Conservation (phyloP, 176 grass and related monocot species). For the Aegilops longissima region DNA sequence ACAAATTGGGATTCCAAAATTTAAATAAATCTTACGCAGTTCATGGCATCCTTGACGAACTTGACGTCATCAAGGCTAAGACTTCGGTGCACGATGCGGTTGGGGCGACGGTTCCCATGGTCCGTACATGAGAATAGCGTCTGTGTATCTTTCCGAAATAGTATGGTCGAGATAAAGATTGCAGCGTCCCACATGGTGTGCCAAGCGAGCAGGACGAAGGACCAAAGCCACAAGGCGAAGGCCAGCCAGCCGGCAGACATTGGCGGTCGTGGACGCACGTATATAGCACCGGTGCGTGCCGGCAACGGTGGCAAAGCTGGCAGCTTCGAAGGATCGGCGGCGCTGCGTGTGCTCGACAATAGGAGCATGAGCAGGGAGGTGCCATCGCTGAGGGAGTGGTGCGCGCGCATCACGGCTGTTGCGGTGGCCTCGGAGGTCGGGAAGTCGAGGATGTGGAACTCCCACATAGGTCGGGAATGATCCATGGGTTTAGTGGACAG, state of each 20-base stretch:
- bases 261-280: conserved; percentile 23
- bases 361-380: too few species aligned
- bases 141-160: conserved; percentile 53
- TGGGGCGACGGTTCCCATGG: not conserved
- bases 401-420: too few species aligned
- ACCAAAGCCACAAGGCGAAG: conserved; percentile 34
- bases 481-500: conserved; percentile 59
- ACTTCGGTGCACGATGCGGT: conserved; percentile 57
- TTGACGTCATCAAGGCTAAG: conserved; percentile 72
- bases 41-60: conserved; percentile 58
- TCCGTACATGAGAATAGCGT: conserved; percentile 53
- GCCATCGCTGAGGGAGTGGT: too few species aligned
- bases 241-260: conserved; percentile 21
- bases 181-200: conserved; percentile 53
- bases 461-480: conserved; percentile 62
- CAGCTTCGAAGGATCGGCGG: not conserved
- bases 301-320: conserved; percentile 47
- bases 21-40: conserved; percentile 44
- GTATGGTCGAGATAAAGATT: conserved; percentile 40
- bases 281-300: conserved; percentile 32
- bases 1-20: too few species aligned
- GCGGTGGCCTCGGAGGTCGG: conserved; percentile 59
- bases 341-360: too few species aligned
- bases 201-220: conserved; percentile 54
- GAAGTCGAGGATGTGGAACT: conserved; percentile 83